phyloP scores from a whole-genome alignment of 2,329 filamentous ascomycete genomes.

The Rutstroemia sydowiana region DNA sequence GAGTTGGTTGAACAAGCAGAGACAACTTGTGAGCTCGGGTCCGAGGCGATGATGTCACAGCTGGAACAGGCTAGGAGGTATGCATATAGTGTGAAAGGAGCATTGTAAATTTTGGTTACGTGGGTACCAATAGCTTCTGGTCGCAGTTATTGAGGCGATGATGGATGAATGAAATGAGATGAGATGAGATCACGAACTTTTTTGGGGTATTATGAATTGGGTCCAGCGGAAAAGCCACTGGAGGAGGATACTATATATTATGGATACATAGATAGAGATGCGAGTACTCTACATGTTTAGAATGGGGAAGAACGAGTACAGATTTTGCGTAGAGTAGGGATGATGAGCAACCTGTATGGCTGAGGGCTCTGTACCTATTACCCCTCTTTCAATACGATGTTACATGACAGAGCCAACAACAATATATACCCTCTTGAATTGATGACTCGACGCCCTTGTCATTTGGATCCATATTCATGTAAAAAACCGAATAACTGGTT shows the following conservation, averaged over 20 bases:
- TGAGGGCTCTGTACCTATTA: constrained; percentile 4
- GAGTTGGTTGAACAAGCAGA: constrained; percentile 81
- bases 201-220: not conserved
- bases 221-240: not conserved
- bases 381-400: constrained; percentile 1
- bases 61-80: not conserved
- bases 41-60: constrained; percentile 22
- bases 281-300: not conserved
- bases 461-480: too few species aligned
- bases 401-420: not conserved
- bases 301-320: constrained; percentile 3
- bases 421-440: not conserved
- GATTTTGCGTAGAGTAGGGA: constrained; percentile 6
- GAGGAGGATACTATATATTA: constrained; percentile 3
- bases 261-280: constrained; percentile 10
- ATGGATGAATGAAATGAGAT: not conserved
- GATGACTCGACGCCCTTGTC: too few species aligned
- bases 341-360: constrained; percentile 4
- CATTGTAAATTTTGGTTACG: not conserved
- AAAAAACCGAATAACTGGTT: too few species aligned
- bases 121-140: not conserved
- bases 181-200: constrained; percentile 5
- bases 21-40: constrained; percentile 53
- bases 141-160: not conserved
- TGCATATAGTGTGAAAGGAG: not conserved